phyloP scores from a whole-genome alignment of 2,329 filamentous ascomycete species.

The Aspergillus intermedius region DNA sequence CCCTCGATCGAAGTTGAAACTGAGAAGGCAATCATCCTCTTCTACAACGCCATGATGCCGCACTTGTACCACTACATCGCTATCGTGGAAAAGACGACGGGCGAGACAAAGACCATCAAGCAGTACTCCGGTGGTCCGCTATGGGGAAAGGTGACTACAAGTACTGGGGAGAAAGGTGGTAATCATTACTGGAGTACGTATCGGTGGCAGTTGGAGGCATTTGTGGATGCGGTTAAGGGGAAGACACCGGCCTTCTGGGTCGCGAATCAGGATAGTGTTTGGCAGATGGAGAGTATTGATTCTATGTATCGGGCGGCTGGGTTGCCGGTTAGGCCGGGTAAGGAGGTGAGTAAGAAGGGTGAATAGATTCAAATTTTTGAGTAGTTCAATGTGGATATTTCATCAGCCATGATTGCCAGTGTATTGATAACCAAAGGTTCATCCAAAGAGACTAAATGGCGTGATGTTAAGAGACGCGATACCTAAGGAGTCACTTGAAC shows the following conservation, averaged over 20 bases:
- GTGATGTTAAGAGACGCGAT: neutral
- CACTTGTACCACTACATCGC: slow-evolving; percentile 30
- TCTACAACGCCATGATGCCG: slow-evolving; percentile 30
- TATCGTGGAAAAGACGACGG: slow-evolving; percentile 23
- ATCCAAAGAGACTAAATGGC: neutral
- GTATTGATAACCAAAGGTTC: neutral
- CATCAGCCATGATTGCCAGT: neutral
- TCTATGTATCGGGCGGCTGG: slow-evolving; percentile 16
- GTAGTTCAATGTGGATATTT: neutral
- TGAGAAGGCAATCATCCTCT: slow-evolving; percentile 23
- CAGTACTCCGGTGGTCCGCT: slow-evolving; percentile 22
- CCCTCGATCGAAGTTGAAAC: slow-evolving; percentile 28
- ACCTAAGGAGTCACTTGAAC: neutral
- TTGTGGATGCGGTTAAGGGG: slow-evolving; percentile 41
- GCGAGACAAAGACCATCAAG: slow-evolving; percentile 14
- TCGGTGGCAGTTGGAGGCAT: slow-evolving; percentile 44
- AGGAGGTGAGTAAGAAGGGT: neutral
- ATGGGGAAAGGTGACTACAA: slow-evolving; percentile 24
- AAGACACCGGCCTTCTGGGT: slow-evolving; percentile 31
- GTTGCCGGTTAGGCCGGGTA: slow-evolving; percentile 10
- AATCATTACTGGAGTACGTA: slow-evolving; percentile 42
- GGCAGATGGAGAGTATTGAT: slow-evolving; percentile 34
- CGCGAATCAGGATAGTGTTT: slow-evolving; percentile 37
- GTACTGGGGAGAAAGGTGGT: slow-evolving; percentile 14
- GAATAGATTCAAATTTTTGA: neutral